A percentile compares a stretch with the other conserved stretches of the same genome.
These are phyloP conservation scores for Catunica adiposa DNA, from an alignment of 2,329 filamentous ascomycete genomes.

Conservation along the genomic window DNA sequence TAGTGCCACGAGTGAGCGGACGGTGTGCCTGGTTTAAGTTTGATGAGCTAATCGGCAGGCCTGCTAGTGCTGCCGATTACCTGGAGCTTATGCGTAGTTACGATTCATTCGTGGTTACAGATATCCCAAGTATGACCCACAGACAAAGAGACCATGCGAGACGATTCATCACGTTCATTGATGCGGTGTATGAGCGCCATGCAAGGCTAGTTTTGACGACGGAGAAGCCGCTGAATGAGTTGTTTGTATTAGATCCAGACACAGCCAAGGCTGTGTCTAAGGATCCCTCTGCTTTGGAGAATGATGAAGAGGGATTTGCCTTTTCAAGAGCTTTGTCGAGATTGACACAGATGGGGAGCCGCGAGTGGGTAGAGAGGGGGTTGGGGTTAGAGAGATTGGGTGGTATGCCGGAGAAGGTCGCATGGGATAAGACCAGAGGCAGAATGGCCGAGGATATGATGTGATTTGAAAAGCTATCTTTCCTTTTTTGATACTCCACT, in stretches of 20 bases:
- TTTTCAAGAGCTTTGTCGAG: constrained; percentile 79
- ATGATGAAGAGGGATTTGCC: constrained; percentile 91
- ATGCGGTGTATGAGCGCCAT: constrained; percentile 81
- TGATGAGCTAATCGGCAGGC: constrained; percentile 72
- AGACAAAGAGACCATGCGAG: constrained; percentile 73
- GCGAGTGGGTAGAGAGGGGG: constrained; percentile 83
- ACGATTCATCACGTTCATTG: constrained; percentile 93
- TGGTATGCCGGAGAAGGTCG: constrained; percentile 47
- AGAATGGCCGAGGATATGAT: constrained; percentile 53
- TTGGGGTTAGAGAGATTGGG: constrained; percentile 48
- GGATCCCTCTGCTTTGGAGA: constrained; percentile 71
- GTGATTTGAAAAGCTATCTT: constrained; percentile 20
- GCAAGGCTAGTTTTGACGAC: constrained; percentile 93
- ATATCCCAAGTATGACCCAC: constrained; percentile 82
- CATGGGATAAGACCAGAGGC: constrained; percentile 48
- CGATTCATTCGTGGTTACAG: constrained; percentile 80
- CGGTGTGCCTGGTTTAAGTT: constrained; percentile 84
- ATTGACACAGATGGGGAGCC: constrained; percentile 81
- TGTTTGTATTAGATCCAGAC: constrained; percentile 66
- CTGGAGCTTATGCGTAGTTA: constrained; percentile 81
- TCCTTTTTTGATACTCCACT: too few species aligned
- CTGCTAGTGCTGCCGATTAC: constrained; percentile 88
- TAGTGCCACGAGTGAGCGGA: constrained; percentile 75
- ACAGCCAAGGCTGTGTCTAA: constrained; percentile 52
- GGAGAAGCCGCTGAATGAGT: constrained; percentile 64